Evolutionary conservation across 1,139 yeast genomes (phyloP).

Genomic region (Hemisphaericaspora xylanilytica): DNA sequence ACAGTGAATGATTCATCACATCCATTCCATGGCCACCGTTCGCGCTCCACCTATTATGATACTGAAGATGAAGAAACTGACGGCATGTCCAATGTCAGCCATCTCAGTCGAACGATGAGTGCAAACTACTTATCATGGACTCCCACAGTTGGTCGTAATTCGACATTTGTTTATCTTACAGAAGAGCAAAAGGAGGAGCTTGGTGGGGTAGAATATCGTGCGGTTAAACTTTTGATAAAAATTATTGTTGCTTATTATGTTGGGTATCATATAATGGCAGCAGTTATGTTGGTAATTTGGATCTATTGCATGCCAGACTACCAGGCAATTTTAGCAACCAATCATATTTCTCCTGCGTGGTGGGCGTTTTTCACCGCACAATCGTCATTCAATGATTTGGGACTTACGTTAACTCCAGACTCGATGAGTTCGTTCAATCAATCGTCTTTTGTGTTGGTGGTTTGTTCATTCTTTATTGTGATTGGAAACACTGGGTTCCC

Average conservation of each 20-base stretch:
- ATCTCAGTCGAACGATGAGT: constrained; percentile 36
- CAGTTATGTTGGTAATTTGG: constrained; percentile 66
- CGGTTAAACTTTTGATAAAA: constrained; percentile 71
- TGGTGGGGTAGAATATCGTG: constrained; percentile 96
- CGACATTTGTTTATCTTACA: constrained; percentile 79
- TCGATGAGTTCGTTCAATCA: constrained; percentile 68
- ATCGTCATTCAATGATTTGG: constrained; percentile 81
- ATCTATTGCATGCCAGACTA: constrained; percentile 46
- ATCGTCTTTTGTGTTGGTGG: constrained; percentile 62
- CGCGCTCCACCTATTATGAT: constrained; percentile 1
- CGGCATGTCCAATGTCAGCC: constrained; percentile 2
- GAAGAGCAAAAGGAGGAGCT: constrained; percentile 87
- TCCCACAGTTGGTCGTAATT: constrained; percentile 94
- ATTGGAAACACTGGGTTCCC: constrained; percentile 97
- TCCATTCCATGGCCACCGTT: constrained; percentile 1
- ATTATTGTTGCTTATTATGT: constrained; percentile 66
- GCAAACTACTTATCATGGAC: constrained; percentile 79
- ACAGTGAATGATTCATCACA: neutral
- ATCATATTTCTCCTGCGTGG: constrained; percentile 77
- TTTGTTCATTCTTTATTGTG: constrained; percentile 67
- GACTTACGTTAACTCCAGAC: constrained; percentile 73
- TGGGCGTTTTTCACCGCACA: constrained; percentile 86
- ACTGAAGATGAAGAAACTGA: constrained; percentile 11
- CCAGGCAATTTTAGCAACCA: constrained; percentile 37
- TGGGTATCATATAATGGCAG: constrained; percentile 68